A percentile compares a stretch with the other conserved stretches of the same genome.
phyloP scores from a whole-genome alignment of 1,139 yeast genomes.

The Yamadazyma pseudoaaseri region DNA sequence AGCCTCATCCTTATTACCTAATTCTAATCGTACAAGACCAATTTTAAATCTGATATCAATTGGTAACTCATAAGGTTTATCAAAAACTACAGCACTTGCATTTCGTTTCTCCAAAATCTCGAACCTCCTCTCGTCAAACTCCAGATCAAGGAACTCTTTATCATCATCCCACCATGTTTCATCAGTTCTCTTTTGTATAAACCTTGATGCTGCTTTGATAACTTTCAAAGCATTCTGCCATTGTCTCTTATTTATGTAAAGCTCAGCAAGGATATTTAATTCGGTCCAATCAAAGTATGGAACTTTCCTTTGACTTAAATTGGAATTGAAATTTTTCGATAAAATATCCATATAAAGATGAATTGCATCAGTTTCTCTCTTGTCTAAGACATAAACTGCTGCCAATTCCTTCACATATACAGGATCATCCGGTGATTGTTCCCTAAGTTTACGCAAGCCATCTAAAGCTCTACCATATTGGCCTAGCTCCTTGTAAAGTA shows the following conservation, averaged over 20 bases:
- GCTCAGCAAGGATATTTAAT: constrained; percentile 76
- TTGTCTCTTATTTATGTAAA: constrained; percentile 66
- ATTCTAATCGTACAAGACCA: constrained; percentile 68
- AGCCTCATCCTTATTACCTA: constrained; percentile 69
- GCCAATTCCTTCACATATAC: constrained; percentile 73
- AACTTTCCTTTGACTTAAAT: constrained; percentile 18
- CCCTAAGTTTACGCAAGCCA: constrained; percentile 64
- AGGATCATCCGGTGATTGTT: constrained; percentile 59
- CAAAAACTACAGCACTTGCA: constrained; percentile 18
- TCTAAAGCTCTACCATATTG: constrained; percentile 73
- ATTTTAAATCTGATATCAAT: constrained; percentile 83
- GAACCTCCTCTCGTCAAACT: constrained; percentile 67
- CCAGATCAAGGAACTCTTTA: constrained; percentile 57
- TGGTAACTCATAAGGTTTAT: constrained; percentile 55
- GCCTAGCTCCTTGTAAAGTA: constrained; percentile 62
- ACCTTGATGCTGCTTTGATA: constrained; percentile 72
- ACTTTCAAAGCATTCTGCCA: constrained; percentile 64
- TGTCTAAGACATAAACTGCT: constrained; percentile 70
- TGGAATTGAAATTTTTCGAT: constrained; percentile 53
- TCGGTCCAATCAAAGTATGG: constrained; percentile 82
- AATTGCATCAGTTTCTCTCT: constrained; percentile 78
- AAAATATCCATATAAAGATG: constrained; percentile 67
- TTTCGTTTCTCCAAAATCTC: constrained; percentile 21
- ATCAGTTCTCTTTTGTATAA: constrained; percentile 70
- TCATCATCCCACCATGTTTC: constrained; percentile 80